Evolutionary conservation across 345 rosid species (phyloP), one percentile per base, ranked within the genome.

Genomic region (Citrus glauca): DNA sequence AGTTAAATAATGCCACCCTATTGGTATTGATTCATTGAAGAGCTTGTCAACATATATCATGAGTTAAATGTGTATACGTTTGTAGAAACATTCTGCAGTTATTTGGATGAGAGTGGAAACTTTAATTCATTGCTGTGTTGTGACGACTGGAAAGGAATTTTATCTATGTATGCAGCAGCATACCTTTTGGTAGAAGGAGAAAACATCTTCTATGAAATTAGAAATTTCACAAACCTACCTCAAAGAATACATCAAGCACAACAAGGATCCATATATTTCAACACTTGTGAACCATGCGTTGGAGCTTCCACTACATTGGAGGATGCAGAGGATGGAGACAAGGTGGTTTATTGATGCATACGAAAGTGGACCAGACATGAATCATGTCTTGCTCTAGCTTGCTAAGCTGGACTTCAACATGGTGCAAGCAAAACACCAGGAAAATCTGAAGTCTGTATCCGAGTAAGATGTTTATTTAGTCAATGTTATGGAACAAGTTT

Each of bases 371-470:
- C 65, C 77, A 17, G 68, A 72, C 55, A 59, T 20, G 73, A 78
- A 77, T 10, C 82, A 73, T 35, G 27, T 77, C 32, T 5, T 88
- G 55, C 86, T 88, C 17, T 75, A 84, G 66, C 81, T 88, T n/a
- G 89, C 91, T 17, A 69, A 79, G 65, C 67, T 89, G 79, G 90
- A 87, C 72, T 87, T 82, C 79, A 84, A 89, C 33, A 64, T 77
- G 13, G 79, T 85, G 17, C 91, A 85, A 71, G 83, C 85, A 14
- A 56, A 28, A 37, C 85, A 88, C 59, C 89, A 79, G 22, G 71
- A 86, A 24, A 88, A 89, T 64, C 69, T 89, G 81, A 6, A 80
- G 65, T 27, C 79, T 37, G 66, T 67, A 24, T 85, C 88, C 11
- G 77, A 78, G 89, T 84, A 65, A 71, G 72, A 24, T 38, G 42